phyloP scores from a whole-genome alignment of 768 basidiomycete species.

The Leucogyrophana mollusca region DNA sequence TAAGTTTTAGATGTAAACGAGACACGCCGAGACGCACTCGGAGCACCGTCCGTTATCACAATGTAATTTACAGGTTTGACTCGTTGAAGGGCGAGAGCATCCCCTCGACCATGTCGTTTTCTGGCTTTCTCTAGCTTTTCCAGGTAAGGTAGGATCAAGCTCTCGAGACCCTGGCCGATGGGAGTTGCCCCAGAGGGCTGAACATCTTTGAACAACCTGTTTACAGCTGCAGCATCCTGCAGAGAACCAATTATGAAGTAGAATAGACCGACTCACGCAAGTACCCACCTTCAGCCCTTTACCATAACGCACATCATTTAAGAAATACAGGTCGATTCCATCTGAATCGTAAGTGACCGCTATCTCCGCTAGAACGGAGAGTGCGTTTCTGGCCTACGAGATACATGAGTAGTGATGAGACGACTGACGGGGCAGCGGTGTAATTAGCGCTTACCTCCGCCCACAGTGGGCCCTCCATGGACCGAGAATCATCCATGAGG shows the following conservation, averaged over 20 bases:
- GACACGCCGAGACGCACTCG: conserved; percentile 38
- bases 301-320: conserved; percentile 41
- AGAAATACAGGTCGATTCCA: conserved; percentile 63
- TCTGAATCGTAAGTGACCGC: conserved; percentile 52
- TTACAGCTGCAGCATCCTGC: conserved; percentile 39
- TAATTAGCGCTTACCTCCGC: conserved; percentile 35
- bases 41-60: conserved; percentile 62
- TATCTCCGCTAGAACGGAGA: conserved; percentile 46
- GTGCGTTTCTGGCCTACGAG: conserved; percentile 43
- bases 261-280: background rate
- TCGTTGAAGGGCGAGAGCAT: conserved; percentile 19
- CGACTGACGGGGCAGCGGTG: background rate
- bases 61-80: conserved; percentile 61
- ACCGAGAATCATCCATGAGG: conserved; percentile 59
- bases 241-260: background rate
- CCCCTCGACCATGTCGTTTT: conserved; percentile 18
- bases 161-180: conserved; percentile 41
- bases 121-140: conserved; percentile 32
- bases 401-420: background rate
- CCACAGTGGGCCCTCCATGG: conserved; percentile 54
- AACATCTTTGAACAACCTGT: conserved; percentile 42
- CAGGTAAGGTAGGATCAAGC: conserved; percentile 38
- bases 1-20: background rate
- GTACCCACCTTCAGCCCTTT: conserved; percentile 37
- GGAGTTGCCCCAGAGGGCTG: conserved; percentile 45